Evolutionary conservation across 805 yeast species (phyloP), one percentile per base, ranked within the genome.

Genomic region (Suhomyces tanzawaensis): DNA sequence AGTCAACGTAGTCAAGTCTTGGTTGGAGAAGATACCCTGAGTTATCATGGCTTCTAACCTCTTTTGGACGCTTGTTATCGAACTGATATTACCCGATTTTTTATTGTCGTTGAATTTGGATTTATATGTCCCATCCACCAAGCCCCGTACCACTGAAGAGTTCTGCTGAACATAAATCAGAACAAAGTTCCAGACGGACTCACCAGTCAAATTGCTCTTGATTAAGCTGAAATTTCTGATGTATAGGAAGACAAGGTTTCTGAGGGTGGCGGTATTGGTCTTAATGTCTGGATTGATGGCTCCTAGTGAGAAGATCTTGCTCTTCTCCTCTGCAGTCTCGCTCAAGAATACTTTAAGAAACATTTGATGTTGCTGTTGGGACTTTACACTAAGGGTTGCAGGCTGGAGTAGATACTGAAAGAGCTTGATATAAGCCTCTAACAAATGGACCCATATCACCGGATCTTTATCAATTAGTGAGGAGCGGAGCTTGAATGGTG

Each of bases 381-480:
- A 74, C 38, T 74, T 71, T 7, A 71, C 66, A n/a, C 72, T 64
- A 7, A 84, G 57, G 29, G 62, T 64, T 7, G 40, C 32, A 7
- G 48, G 58, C 4, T 64, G 57, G 23, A 75, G 57, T 28, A 84
- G 55, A 41, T 65, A 74, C 40, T 73, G 66, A 47, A 79, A 72
- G 15, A 78, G 63, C 13, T 53, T 57, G 38, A 83, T 76, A 57
- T 82, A 85, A 3, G 76, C 76, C 47, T 82, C 86, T 13, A 85
- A 58, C 15, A 82, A 60, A 55, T 83, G 88, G 3, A 76, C 82
- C 89, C 91, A 85, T 7, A 85, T 85, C 16, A 85, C 89, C 0
- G 95, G 95, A 53, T 85, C 95, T 44, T 78, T 84, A 52, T 85
- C 93, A 5, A 82, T 81, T 53, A 85, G 64, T n/a, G 87, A 79